Evolutionary conservation across 2,329 filamentous ascomycete species (phyloP).

Genomic region (Cladophialophora bantiana): DNA sequence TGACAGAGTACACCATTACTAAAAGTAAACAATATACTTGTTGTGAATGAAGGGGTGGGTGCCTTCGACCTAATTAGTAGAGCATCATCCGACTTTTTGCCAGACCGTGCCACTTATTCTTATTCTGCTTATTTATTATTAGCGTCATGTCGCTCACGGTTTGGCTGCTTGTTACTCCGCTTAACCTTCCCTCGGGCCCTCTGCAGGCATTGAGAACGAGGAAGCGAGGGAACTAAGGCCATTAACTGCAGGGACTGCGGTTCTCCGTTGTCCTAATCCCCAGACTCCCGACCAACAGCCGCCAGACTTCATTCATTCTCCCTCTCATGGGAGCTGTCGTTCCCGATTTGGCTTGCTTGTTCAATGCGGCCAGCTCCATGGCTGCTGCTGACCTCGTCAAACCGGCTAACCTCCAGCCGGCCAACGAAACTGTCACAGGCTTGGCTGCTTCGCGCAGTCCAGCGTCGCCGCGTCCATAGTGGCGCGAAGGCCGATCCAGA

Average conservation of each 20-base stretch:
- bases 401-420: conserved; percentile 9
- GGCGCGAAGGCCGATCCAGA: background rate
- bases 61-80: too few species aligned
- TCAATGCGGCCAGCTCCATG: conserved; percentile 32
- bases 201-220: background rate
- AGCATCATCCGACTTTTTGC: too few species aligned
- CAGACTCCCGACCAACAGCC: too few species aligned
- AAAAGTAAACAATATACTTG: too few species aligned
- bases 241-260: too few species aligned
- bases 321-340: background rate
- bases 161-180: background rate
- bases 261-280: too few species aligned
- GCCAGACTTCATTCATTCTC: background rate
- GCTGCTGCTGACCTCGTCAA: conserved; percentile 19
- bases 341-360: conserved; percentile 1
- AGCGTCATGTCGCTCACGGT: too few species aligned
- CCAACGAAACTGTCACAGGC: background rate
- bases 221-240: too few species aligned
- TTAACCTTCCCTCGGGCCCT: background rate
- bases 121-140: too few species aligned
- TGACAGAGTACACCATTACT: too few species aligned
- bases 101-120: too few species aligned
- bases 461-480: background rate
- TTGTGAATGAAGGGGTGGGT: too few species aligned
- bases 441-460: background rate